phyloP scores from a whole-genome alignment of 2,329 filamentous ascomycete genomes.

The Grosmannia serpens region DNA sequence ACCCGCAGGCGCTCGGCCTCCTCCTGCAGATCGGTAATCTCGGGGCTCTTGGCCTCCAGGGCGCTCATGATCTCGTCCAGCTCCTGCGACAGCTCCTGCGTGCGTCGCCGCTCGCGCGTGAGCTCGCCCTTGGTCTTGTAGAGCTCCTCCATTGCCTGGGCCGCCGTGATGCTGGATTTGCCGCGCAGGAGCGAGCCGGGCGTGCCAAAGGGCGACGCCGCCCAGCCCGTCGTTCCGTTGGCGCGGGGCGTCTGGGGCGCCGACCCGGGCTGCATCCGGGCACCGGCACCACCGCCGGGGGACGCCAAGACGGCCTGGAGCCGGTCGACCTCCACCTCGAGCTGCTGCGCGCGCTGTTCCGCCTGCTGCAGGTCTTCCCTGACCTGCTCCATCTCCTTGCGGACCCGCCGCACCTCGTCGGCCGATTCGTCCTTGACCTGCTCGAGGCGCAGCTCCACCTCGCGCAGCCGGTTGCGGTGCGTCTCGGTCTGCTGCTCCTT shows the following conservation, averaged over 20 bases:
- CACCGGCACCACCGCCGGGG: conserved; percentile 14
- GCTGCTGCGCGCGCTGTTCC: conserved; percentile 36
- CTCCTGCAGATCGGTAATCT: conserved; percentile 72
- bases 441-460: conserved; percentile 52
- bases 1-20: conserved; percentile 71
- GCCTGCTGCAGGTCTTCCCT: conserved; percentile 32
- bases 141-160: conserved; percentile 52
- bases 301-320: conserved; percentile 35
- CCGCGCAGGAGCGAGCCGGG: conserved; percentile 41
- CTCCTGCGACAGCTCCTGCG: conserved; percentile 61
- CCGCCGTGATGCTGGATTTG: conserved; percentile 46
- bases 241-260: conserved; percentile 48
- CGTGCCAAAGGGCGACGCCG: conserved; percentile 51
- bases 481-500: conserved; percentile 66
- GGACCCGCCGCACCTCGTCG: conserved; percentile 42
- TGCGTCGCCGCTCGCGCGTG: conserved; percentile 61
- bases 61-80: conserved; percentile 79
- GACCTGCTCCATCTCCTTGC: conserved; percentile 45
- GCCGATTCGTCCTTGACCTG: conserved; percentile 57
- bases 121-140: conserved; percentile 62
- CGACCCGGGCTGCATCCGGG: conserved; percentile 28
- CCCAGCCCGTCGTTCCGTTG: conserved; percentile 32
- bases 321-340: conserved; percentile 43
- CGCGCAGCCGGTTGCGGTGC: conserved; percentile 56
- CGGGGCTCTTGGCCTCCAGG: conserved; percentile 75